phyloP scores from a whole-genome alignment of 345 rosid genomes.

The Garcia nutans region DNA sequence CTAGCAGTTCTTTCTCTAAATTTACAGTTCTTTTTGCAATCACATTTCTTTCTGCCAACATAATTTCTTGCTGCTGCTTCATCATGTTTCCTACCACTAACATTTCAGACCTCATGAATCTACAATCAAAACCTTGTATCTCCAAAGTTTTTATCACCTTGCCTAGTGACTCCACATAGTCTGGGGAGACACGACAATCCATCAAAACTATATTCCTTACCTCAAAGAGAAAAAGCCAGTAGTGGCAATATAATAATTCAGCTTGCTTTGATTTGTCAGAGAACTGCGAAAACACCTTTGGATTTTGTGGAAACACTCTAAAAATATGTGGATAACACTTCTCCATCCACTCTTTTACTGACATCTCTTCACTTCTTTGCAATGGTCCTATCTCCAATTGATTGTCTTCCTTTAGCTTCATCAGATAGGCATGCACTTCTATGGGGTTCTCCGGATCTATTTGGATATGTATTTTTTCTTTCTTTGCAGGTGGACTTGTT shows the following conservation, averaged over 20 bases:
- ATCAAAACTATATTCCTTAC: conserved; percentile 25
- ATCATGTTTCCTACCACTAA: conserved; percentile 21
- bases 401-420: conserved; percentile 30
- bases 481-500: conserved; percentile 21
- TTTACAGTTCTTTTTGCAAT: conserved; percentile 19
- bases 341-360: conserved; percentile 36
- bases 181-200: conserved; percentile 26
- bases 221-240: conserved; percentile 31
- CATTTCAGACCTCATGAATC: conserved; percentile 34
- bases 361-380: conserved; percentile 21
- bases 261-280: conserved; percentile 16
- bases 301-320: conserved; percentile 30
- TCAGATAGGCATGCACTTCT: conserved; percentile 31
- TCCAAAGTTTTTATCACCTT: conserved; percentile 26
- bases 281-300: conserved; percentile 9
- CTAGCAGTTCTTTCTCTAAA: conserved; percentile 19
- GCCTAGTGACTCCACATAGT: conserved; percentile 21
- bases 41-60: conserved; percentile 22
- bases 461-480: conserved; percentile 16
- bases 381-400: conserved; percentile 28
- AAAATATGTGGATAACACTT: conserved; percentile 26
- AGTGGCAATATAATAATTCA: conserved; percentile 21
- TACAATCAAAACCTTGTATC: conserved; percentile 32
- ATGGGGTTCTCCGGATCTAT: conserved; percentile 29
- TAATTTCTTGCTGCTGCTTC: conserved; percentile 20